A percentile compares a stretch with the other conserved stretches of the same genome.
phyloP scores from a whole-genome alignment of 2,329 filamentous ascomycete species.

The Hypocrella siamensis region DNA sequence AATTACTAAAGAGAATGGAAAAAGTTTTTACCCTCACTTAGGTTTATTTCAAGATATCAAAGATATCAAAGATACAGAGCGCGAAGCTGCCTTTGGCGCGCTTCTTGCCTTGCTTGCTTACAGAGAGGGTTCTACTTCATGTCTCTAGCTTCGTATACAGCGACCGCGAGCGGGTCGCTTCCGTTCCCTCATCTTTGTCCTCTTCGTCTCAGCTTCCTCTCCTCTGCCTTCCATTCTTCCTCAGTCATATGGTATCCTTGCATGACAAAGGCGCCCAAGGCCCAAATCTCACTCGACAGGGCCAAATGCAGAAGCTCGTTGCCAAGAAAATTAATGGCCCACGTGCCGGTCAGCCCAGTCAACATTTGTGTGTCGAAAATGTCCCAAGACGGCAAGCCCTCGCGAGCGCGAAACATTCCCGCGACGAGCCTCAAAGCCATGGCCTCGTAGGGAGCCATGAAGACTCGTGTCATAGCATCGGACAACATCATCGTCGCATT shows the following conservation, averaged over 20 bases:
- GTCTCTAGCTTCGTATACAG: too few relatives aligned
- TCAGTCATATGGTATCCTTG: slow-evolving; percentile 25
- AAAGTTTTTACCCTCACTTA: too few relatives aligned
- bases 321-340: slow-evolving; percentile 27
- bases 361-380: slow-evolving; percentile 23
- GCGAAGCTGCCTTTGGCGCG: too few relatives aligned
- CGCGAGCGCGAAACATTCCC: slow-evolving; percentile 21
- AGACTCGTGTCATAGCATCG: slow-evolving; percentile 23
- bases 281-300: slow-evolving; percentile 30
- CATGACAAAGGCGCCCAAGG: slow-evolving; percentile 19
- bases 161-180: too few relatives aligned
- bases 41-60: too few relatives aligned
- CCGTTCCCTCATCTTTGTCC: not conserved
- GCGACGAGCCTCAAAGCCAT: slow-evolving; percentile 28
- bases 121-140: too few relatives aligned
- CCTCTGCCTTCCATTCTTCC: slow-evolving; percentile 25
- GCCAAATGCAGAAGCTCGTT: slow-evolving; percentile 28
- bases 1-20: too few relatives aligned
- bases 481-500: slow-evolving; percentile 30
- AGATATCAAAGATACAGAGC: too few relatives aligned
- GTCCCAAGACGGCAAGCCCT: slow-evolving; percentile 19
- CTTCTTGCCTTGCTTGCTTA: too few relatives aligned
- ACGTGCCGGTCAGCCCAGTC: slow-evolving; percentile 21
- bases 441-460: slow-evolving; percentile 31
- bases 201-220: slow-evolving; percentile 5